Evolutionary conservation across 2,329 filamentous ascomycete species (phyloP), one percentile per base, ranked within the genome.

Genomic region (Juglanconis oblonga): DNA sequence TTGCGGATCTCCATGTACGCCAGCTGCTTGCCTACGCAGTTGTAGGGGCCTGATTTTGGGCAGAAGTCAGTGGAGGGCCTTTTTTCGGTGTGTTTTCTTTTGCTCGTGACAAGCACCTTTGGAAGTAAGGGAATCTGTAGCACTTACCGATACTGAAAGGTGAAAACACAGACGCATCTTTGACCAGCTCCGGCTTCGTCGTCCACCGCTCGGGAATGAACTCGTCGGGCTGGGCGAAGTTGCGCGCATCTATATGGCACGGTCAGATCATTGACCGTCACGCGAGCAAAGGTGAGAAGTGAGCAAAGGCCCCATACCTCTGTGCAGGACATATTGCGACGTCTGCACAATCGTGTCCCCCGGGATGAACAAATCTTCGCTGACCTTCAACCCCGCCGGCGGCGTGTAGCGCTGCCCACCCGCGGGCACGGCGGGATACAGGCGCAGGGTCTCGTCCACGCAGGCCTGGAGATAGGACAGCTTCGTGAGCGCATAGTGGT

Each of bases 151-250:
- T 51, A 1, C 52, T 56, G 40, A 63, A 63, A 5, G 61, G 61
- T 8, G 61, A 59, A 44, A 42, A 63, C 45, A 63, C 58, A 40
- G 53, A 49, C 7, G 48, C 42, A 45, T 70, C 62, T 13, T 56
- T 66, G 17, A 70, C 57, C 33, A 74, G 54, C 14, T 73, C 68
- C 0, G 69, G 65, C 40, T 63, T 64, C 5, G 71, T 66, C 6
- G 69, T 72, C 71, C 71, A 74, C 24, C 73, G 66, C 31, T 75
- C 72, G 3, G 73, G 73, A 17, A 71, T 68, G 52, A 72, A 75
- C 14, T 69, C 66, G 17, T 66, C 55, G 40, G 68, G 64, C 8
- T 55, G 55, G 10, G 32, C 38, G 42, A 68, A 72, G 40, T 60
- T 60, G 4, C 58, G 58, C 42, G 40, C 58, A 52, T 60, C 58